Evolutionary conservation across 805 yeast genomes (phyloP).

Genomic region (Cephaloascus albidus): DNA sequence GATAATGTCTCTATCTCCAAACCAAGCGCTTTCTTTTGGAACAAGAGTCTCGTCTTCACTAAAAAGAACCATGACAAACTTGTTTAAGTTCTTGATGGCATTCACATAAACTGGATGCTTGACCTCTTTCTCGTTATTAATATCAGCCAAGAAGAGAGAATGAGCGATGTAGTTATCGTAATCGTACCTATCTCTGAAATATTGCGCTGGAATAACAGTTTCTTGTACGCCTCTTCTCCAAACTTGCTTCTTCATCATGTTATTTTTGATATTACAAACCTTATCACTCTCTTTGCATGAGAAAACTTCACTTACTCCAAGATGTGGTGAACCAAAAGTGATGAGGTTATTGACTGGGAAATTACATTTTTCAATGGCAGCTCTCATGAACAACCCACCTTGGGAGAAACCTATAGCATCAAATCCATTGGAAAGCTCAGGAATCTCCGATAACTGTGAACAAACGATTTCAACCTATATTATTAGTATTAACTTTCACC

Average conservation of each 20-base stretch:
- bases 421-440: slow-evolving; percentile 45
- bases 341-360: slow-evolving; percentile 39
- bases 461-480: slow-evolving; percentile 40
- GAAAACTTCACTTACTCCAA: slow-evolving; percentile 66
- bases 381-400: slow-evolving; percentile 75
- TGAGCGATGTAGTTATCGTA: slow-evolving; percentile 44
- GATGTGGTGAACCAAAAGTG: slow-evolving; percentile 78
- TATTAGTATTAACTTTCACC: background rate
- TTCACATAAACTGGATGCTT: slow-evolving; percentile 28
- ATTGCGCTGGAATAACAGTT: slow-evolving; percentile 62
- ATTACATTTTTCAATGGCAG: slow-evolving; percentile 52
- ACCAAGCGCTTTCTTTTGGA: slow-evolving; percentile 68
- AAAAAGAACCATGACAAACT: slow-evolving; percentile 52
- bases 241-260: slow-evolving; percentile 45
- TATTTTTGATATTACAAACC: slow-evolving; percentile 49
- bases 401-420: slow-evolving; percentile 76
- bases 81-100: slow-evolving; percentile 34
- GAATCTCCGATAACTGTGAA: slow-evolving; percentile 33
- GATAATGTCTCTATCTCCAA: slow-evolving; percentile 39
- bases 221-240: slow-evolving; percentile 51
- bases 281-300: slow-evolving; percentile 45
- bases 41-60: slow-evolving; percentile 56
- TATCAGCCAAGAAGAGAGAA: slow-evolving; percentile 52
- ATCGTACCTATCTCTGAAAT: slow-evolving; percentile 53
- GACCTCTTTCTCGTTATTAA: slow-evolving; percentile 49